Evolutionary conservation across 2,329 filamentous ascomycete genomes (phyloP), one percentile per base, ranked within the genome.

Genomic region (Catunica adiposa): DNA sequence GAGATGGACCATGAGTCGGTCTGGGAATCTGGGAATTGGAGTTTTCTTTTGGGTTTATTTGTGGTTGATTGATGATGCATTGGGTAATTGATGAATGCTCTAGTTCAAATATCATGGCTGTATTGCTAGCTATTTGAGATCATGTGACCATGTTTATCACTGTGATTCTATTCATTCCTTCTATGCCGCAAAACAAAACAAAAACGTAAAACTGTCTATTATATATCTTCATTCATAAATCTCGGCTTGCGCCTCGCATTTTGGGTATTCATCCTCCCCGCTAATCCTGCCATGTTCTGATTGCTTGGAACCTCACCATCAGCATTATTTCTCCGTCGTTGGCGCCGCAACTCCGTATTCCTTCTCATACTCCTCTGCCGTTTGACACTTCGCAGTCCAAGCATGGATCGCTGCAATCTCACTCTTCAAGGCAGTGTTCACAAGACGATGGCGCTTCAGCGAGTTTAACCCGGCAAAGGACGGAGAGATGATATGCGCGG

Each of bases 381-480:
- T 96, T 71, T 89, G 85, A 68, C 89, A 95, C 70, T 89, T 94
- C 26, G 89, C 87, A 56, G 87, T 94, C 89, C 89, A 96, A 40
- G 89, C 89, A 72, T 96, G 89, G 63, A 96, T 94, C 61, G 78
- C 79, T 15, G 86, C 86, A 66, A 96, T 94, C 71, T 96, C 89
- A 50, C 83, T 78, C 71, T 89, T 90, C 63, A 96, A 74, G 3
- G 82, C 81, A 15, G 77, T 77, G 69, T 96, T 95, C 62, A 94
- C 89, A 60, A 94, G 76, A 46, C 89, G 82, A 69, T 95, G 87
- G 57, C 89, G 79, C 66, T 88, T 88, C 57, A 96, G 79, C 54
- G 86, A 86, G 64, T 73, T 84, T 68, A 85, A 83, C 63, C 80
- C 81, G 56, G 76, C 73, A 67, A 88, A 89, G 57, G 79, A 72